phyloP scores from a whole-genome alignment of 2,329 filamentous ascomycete species.

The Basipetospora chlamydospora region DNA sequence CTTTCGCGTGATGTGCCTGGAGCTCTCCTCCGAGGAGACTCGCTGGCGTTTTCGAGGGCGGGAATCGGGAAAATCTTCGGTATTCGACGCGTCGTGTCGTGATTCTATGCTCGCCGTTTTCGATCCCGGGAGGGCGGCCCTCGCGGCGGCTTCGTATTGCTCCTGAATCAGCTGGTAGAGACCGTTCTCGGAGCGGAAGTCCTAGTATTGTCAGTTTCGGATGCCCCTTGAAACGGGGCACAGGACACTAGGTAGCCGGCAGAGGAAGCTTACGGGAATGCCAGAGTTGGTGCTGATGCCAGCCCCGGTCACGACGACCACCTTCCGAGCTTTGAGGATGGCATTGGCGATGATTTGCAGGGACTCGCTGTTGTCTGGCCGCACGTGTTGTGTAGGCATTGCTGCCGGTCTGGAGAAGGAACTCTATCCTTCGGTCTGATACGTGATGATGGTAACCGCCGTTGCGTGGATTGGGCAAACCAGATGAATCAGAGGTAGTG shows the following conservation, averaged over 20 bases:
- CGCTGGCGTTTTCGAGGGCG: constrained; percentile 8
- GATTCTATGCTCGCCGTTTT: constrained; percentile 3
- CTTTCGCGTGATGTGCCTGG: no score
- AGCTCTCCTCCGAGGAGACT: constrained; percentile 1
- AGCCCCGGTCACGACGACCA: constrained; percentile 58
- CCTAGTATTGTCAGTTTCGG: constrained; percentile 35
- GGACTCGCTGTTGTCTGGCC: constrained; percentile 31
- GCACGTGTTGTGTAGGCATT: constrained; percentile 46
- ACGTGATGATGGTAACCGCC: no score
- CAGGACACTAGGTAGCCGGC: background rate
- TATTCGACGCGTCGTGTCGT: background rate
- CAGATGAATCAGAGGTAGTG: no score
- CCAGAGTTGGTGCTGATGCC: constrained; percentile 65
- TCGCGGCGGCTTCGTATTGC: constrained; percentile 43
- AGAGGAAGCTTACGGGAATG: constrained; percentile 40
- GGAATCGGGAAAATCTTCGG: constrained; percentile 1
- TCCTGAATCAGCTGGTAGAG: constrained; percentile 59
- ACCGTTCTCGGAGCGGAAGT: constrained; percentile 59
- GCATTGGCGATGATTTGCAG: constrained; percentile 53
- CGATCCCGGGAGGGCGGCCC: background rate
- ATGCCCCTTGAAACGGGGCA: no score
- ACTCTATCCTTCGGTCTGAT: no score
- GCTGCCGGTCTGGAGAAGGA: no score
- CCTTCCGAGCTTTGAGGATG: constrained; percentile 49
- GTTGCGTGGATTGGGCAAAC: no score